phyloP scores from a whole-genome alignment of 441 rosid genomes.

The Mallotus japonicus region DNA sequence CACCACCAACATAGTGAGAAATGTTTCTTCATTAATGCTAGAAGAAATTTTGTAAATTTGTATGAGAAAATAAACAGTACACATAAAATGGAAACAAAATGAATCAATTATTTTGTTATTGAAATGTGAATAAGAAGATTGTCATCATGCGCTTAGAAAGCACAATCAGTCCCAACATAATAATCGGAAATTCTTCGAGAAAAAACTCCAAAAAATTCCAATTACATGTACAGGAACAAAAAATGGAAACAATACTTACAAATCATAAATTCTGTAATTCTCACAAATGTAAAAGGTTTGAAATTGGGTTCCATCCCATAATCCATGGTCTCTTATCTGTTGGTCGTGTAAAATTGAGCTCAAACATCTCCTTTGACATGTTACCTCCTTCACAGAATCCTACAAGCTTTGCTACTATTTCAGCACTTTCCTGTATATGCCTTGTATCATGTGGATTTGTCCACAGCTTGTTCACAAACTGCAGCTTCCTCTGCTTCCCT shows the following conservation, averaged over 20 bases:
- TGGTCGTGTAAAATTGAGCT: constrained; percentile 85
- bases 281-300: constrained; percentile 82
- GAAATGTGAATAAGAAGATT: constrained; percentile 19
- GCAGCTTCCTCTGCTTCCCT: constrained; percentile 93
- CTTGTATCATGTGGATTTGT: constrained; percentile 81
- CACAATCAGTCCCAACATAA: constrained; percentile 21
- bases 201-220: constrained; percentile 36
- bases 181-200: constrained; percentile 22
- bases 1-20: too few relatives aligned
- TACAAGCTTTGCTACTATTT: constrained; percentile 89
- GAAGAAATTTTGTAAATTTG: too few relatives aligned
- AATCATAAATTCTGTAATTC: neutral
- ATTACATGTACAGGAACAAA: constrained; percentile 34
- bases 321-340: constrained; percentile 85
- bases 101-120: constrained; percentile 22
- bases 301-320: constrained; percentile 88
- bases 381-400: constrained; percentile 88
- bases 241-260: constrained; percentile 10
- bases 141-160: constrained; percentile 23
- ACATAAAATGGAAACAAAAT: constrained; percentile 1
- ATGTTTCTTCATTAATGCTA: too few relatives aligned
- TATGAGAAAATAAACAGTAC: neutral
- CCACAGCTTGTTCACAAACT: constrained; percentile 93
- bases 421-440: constrained; percentile 90
- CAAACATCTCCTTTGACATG: constrained; percentile 97